Evolutionary conservation across 2,329 filamentous ascomycete species (phyloP).

Genomic region (Aspergillus jensenii): DNA sequence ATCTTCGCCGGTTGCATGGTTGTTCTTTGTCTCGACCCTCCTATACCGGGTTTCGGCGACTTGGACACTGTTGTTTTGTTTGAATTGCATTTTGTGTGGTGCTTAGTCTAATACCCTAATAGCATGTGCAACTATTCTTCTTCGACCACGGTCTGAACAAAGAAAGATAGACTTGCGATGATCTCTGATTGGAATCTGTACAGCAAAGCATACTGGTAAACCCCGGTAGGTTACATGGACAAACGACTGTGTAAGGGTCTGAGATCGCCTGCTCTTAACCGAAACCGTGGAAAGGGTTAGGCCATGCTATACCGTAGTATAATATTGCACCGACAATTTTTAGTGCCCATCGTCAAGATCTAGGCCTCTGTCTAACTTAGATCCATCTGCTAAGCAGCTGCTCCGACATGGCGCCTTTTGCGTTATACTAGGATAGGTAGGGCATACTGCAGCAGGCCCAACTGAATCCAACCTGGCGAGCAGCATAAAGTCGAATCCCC

Average conservation of each 20-base stretch:
- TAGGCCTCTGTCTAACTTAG: too few relatives aligned
- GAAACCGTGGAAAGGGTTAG: too few relatives aligned
- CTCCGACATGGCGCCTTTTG: too few relatives aligned
- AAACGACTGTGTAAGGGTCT: not conserved
- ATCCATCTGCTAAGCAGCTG: too few relatives aligned
- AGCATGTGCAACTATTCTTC: not conserved
- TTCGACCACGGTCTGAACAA: not conserved
- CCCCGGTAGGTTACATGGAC: not conserved
- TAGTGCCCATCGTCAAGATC: too few relatives aligned
- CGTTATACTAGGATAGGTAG: not conserved
- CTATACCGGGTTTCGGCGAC: not conserved
- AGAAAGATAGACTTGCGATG: not conserved
- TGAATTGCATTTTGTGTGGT: not conserved
- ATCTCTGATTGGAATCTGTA: not conserved
- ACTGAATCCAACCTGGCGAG: not conserved
- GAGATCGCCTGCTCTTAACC: not conserved
- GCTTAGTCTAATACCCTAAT: constrained; percentile 4
- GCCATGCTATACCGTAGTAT: too few relatives aligned
- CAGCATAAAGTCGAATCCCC: not conserved
- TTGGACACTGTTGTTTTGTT: not conserved
- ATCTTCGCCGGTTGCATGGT: not conserved
- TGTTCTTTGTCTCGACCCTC: not conserved
- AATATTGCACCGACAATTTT: too few relatives aligned
- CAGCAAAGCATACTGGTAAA: not conserved
- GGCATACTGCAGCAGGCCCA: not conserved